Percentiles rank a stretch among this genome's conserved stretches.
Conservation (phyloP, 176 grass and related monocot genomes). For the Chrysopogon serrulatus region DNA sequence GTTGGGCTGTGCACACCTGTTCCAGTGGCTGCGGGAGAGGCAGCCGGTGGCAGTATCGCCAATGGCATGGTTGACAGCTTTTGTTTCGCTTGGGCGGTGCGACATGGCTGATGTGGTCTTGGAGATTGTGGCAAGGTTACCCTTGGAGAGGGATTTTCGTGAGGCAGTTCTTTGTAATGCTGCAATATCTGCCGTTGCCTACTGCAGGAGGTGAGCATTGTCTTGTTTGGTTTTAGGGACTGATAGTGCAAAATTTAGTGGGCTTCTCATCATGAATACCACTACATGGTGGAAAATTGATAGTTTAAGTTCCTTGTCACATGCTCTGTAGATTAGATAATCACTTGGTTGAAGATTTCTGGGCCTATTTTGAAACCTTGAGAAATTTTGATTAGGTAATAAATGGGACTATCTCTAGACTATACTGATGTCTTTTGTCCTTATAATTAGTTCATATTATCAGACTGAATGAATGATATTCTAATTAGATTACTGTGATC, state of each 20-base stretch:
- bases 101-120: constrained; percentile 29
- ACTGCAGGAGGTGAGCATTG: constrained; percentile 24
- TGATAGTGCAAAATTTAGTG: background rate
- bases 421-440: background rate
- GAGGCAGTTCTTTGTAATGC: constrained; percentile 29
- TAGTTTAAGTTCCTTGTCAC: background rate
- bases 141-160: constrained; percentile 2
- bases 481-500: background rate
- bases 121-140: constrained; percentile 20
- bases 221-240: background rate
- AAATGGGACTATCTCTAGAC: background rate
- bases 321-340: background rate
- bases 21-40: constrained; percentile 25
- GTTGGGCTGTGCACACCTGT: constrained; percentile 25
- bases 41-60: background rate
- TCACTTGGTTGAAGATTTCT: background rate
- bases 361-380: background rate
- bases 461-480: background rate
- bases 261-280: background rate
- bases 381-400: background rate
- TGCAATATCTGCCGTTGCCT: constrained; percentile 21
- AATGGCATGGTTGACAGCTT: background rate
- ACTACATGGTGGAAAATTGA: background rate
- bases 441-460: background rate
- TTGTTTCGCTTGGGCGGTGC: constrained; percentile 24